A percentile compares a stretch with the other conserved stretches of the same genome.
phyloP scores from a whole-genome alignment of 2,329 filamentous ascomycete genomes.

The Exophiala mesophila region DNA sequence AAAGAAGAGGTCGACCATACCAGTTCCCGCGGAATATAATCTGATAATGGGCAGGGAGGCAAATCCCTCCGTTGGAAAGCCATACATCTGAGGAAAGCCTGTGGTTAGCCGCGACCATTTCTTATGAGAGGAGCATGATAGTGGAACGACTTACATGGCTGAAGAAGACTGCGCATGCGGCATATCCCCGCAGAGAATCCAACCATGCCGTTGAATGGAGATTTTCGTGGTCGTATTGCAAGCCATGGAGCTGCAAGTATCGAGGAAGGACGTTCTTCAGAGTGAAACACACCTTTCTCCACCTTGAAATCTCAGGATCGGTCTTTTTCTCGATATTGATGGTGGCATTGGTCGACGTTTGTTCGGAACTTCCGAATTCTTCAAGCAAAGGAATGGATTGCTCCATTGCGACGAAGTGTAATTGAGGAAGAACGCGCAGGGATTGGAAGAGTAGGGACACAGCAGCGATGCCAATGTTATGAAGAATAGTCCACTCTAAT shows the following conservation, averaged over 20 bases:
- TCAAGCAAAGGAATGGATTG: not conserved
- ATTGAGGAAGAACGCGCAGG: too few relatives aligned
- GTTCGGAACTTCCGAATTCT: not conserved
- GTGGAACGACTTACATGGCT: conserved; percentile 1
- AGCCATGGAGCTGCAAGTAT: not conserved
- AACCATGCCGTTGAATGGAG: conserved; percentile 25
- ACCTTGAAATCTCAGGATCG: not conserved
- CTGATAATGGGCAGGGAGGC: conserved; percentile 34
- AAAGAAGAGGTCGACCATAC: conserved; percentile 51
- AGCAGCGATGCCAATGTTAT: too few relatives aligned
- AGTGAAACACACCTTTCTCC: not conserved
- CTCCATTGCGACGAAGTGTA: conserved; percentile 1
- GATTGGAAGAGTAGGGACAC: too few relatives aligned
- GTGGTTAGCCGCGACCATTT: too few relatives aligned
- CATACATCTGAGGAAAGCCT: not conserved
- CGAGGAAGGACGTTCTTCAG: not conserved
- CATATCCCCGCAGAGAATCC: conserved; percentile 27
- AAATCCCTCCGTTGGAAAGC: not conserved
- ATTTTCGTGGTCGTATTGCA: not conserved
- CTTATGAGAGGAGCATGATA: too few relatives aligned
- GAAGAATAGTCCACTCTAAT: too few relatives aligned
- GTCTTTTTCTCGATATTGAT: not conserved
- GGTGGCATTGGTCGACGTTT: not conserved
- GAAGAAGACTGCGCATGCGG: conserved; percentile 19
- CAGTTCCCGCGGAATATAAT: conserved; percentile 32